These are phyloP conservation scores for Colletotrichum australisinense DNA, from an alignment of 2,329 filamentous ascomycete genomes.

Conservation along the genomic window DNA sequence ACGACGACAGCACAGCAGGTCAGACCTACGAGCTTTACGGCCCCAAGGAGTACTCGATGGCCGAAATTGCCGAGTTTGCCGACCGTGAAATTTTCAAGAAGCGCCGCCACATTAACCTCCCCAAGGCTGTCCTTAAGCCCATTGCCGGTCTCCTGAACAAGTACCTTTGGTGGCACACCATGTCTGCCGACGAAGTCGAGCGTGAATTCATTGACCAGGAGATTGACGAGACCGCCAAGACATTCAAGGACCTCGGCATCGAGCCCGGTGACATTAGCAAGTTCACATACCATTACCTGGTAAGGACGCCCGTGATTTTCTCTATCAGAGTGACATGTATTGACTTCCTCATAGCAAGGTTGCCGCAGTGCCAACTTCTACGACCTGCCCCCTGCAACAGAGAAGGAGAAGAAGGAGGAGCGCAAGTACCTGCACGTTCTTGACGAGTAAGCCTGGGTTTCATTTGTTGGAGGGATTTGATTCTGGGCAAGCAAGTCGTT, in stretches of 20 bases:
- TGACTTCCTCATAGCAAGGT: slow-evolving; percentile 74
- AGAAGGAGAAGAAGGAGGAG: slow-evolving; percentile 93
- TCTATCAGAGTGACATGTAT: slow-evolving; percentile 29
- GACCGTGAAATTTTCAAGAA: slow-evolving; percentile 93
- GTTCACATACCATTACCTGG: slow-evolving; percentile 93
- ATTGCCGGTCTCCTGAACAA: slow-evolving; percentile 81
- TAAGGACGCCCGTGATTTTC: slow-evolving; percentile 58
- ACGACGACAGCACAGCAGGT: slow-evolving; percentile 89
- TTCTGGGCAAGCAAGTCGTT: slow-evolving; percentile 30
- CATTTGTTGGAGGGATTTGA: slow-evolving; percentile 37
- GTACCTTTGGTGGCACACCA: slow-evolving; percentile 87
- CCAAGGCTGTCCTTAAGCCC: slow-evolving; percentile 83
- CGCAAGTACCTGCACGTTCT: slow-evolving; percentile 97
- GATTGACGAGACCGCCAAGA: slow-evolving; percentile 93
- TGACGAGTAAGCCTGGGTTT: slow-evolving; percentile 66
- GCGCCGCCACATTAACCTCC: slow-evolving; percentile 90
- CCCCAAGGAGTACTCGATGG: slow-evolving; percentile 90
- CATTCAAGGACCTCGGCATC: slow-evolving; percentile 92
- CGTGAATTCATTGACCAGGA: slow-evolving; percentile 92
- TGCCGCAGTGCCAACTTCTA: slow-evolving; percentile 91
- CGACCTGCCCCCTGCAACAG: slow-evolving; percentile 92
- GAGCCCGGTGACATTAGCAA: slow-evolving; percentile 87
- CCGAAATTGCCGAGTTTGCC: slow-evolving; percentile 87
- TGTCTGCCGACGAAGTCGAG: slow-evolving; percentile 88
- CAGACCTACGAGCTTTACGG: slow-evolving; percentile 97